Conservation (phyloP, 495 filamentous ascomycete species). For the Trichoderma virens region DNA sequence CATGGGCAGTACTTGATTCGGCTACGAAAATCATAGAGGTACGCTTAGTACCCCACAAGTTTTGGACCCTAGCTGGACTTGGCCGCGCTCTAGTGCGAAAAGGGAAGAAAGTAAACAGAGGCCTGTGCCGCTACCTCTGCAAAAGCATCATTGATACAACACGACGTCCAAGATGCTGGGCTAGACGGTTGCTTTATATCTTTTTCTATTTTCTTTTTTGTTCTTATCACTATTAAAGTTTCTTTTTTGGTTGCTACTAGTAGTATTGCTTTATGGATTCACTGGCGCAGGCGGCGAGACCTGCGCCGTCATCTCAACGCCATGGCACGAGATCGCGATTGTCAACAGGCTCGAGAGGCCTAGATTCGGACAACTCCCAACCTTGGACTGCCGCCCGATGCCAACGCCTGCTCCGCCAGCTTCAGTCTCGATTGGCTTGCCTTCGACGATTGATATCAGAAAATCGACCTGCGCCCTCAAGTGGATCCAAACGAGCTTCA, state of each 20-base stretch:
- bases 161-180: background rate
- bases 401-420: slow-evolving; percentile 46
- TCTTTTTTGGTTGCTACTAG: background rate
- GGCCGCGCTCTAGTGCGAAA: slow-evolving; percentile 1
- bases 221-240: background rate
- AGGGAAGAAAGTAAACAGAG: slow-evolving; percentile 14
- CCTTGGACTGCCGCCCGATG: slow-evolving; percentile 52
- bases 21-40: background rate
- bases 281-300: background rate
- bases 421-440: slow-evolving; percentile 44
- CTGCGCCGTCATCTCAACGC: background rate
- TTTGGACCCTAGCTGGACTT: background rate
- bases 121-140: background rate
- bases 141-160: background rate
- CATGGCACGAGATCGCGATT: background rate
- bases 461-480: background rate
- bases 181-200: background rate
- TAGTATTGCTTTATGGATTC: background rate
- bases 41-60: background rate
- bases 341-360: background rate
- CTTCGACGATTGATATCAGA: slow-evolving; percentile 29
- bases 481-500: background rate
- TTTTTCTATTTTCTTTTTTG: background rate
- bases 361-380: slow-evolving; percentile 13
- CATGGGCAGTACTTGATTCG: background rate